phyloP scores from a whole-genome alignment of 495 filamentous ascomycete species.

The Podospora tetraspora region DNA sequence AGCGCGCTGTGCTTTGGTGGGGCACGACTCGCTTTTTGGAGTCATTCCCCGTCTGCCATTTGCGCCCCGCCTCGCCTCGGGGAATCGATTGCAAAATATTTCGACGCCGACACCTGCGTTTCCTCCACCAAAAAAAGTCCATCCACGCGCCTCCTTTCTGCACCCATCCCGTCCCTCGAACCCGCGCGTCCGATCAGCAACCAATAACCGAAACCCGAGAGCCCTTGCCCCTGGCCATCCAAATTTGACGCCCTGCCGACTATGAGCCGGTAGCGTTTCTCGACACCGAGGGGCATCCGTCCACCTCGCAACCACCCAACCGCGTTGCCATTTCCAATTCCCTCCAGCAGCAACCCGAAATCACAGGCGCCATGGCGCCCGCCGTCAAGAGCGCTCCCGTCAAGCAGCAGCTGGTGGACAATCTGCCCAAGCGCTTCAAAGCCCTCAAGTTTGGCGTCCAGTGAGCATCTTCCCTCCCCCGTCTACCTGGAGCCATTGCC shows the following conservation, averaged over 20 bases:
- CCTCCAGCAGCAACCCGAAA: background rate
- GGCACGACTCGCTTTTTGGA: conserved; percentile 19
- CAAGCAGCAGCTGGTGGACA: conserved; percentile 87
- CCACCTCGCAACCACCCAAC: background rate
- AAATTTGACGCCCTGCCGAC: background rate
- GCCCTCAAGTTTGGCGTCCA: conserved; percentile 90
- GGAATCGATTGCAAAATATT: conserved; percentile 14
- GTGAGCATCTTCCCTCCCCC: conserved; percentile 41
- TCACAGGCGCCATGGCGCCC: conserved; percentile 9
- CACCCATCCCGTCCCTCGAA: background rate
- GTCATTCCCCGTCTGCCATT: conserved; percentile 18
- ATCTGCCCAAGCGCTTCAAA: conserved; percentile 82
- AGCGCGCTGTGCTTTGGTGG: conserved; percentile 15
- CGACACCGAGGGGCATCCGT: conserved; percentile 16
- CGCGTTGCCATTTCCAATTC: background rate
- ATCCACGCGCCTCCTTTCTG: conserved; percentile 1
- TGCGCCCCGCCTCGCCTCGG: background rate
- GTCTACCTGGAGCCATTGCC: background rate
- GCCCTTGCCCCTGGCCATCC: background rate
- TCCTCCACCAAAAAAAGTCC: background rate
- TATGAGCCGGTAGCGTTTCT: conserved; percentile 17
- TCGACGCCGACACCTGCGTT: background rate
- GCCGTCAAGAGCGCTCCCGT: conserved; percentile 26
- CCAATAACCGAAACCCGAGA: background rate
- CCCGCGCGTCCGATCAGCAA: background rate